Evolutionary conservation across 768 basidiomycete species (phyloP), one percentile per base, ranked within the genome.

Genomic region (Tricholoma furcatifolium): DNA sequence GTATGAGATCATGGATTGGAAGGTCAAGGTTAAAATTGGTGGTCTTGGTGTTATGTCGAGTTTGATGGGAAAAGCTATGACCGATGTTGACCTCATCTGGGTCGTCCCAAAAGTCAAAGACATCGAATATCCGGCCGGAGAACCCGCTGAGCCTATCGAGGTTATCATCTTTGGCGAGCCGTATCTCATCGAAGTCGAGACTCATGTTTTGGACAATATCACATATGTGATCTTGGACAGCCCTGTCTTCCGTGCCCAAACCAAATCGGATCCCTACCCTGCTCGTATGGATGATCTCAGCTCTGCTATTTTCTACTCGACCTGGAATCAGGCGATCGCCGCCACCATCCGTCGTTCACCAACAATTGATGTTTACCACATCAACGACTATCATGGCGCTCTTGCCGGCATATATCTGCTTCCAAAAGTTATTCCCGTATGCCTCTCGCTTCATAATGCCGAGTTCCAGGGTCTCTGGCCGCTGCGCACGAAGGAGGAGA

Each of bases 381-480:
- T 96, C 74, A 96, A 96, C 67, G 91, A 97, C 64, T 97, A 96
- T 66, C 94, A 97, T 62, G 94, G 93, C 56, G 91, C 93, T 20
- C 83, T 97, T 39, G 94, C 87, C 51, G 85, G 91, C 11, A 85
- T 96, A 51, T 97, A 97, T 66, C 81, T 97, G 14, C 79, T 97
- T 15, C 94, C 94, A 43, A 93, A 93, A 70, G 85, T 97, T 55
- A 72, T 96, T 43, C 93, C 94, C 0, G 81, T 85, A 64, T 96
- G 93, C 69, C 76, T 97, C 27, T 97, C 94, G 3, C 79, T 97
- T 31, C 94, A 97, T 77, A 97, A 97, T 60, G 94, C 94, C 63
- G 94, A 97, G 70, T 97, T 97, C 80, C 94, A 97, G 67, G 94
- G 94, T 72, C 80, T 95, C 21, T 96, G 94, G 94, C 91, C 94